phyloP scores from a whole-genome alignment of 1,284 basidiomycete genomes.

The Inonotus hispidus region DNA sequence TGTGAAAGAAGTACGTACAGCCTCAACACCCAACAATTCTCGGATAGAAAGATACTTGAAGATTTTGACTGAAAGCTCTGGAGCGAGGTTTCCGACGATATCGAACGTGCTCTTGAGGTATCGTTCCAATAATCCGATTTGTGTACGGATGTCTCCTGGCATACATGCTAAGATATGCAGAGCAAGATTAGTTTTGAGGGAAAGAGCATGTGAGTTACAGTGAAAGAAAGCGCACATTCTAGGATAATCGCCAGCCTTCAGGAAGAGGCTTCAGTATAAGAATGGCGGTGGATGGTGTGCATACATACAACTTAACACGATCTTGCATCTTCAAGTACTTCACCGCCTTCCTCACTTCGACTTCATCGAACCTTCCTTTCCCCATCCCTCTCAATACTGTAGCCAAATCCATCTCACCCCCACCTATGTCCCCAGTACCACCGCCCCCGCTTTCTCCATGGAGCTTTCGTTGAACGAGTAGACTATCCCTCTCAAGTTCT shows the following conservation, averaged over 20 bases:
- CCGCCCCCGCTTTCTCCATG: background rate
- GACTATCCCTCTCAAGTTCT: slow-evolving; percentile 60
- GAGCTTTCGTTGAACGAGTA: slow-evolving; percentile 24
- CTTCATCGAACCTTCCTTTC: slow-evolving; percentile 57
- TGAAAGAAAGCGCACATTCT: slow-evolving; percentile 38
- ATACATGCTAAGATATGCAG: slow-evolving; percentile 46
- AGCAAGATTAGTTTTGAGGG: background rate
- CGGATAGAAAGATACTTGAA: slow-evolving; percentile 59
- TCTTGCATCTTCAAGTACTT: slow-evolving; percentile 58
- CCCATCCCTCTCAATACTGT: slow-evolving; percentile 47
- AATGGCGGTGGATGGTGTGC: slow-evolving; percentile 9
- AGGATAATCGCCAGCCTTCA: slow-evolving; percentile 38
- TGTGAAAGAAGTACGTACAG: slow-evolving; percentile 31
- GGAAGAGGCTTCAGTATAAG: background rate
- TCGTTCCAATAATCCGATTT: slow-evolving; percentile 76
- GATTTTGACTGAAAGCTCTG: slow-evolving; percentile 60
- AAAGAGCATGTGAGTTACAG: slow-evolving; percentile 5
- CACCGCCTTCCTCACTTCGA: slow-evolving; percentile 58
- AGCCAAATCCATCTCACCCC: slow-evolving; percentile 36
- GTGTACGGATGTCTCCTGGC: slow-evolving; percentile 72
- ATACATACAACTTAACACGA: slow-evolving; percentile 64
- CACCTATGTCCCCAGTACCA: slow-evolving; percentile 13
- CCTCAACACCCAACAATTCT: slow-evolving; percentile 58
- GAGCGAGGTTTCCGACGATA: slow-evolving; percentile 68
- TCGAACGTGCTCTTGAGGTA: slow-evolving; percentile 79